These are phyloP conservation scores for Crithidia acanthocephali DNA, from an alignment of 208 protist species.

Conservation along the genomic window DNA sequence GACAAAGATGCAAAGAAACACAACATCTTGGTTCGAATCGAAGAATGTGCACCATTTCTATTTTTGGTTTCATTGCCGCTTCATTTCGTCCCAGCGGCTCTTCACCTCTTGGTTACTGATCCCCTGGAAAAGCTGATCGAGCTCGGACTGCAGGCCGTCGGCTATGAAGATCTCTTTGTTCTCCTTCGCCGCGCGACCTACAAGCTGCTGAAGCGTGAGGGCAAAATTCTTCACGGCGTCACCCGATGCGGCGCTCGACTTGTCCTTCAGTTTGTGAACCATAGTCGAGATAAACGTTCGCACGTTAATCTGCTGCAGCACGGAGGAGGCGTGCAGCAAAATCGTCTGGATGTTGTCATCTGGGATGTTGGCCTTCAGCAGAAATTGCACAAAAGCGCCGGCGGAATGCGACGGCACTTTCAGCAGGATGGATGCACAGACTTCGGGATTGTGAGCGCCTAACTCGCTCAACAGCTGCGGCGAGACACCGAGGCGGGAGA, in stretches of 20 bases:
- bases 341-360: conserved; percentile 54
- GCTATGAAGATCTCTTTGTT: conserved; percentile 77
- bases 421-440: conserved; percentile 54
- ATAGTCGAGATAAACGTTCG: conserved; percentile 46
- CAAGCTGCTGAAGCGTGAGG: conserved; percentile 58
- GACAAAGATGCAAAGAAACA: conserved; percentile 2
- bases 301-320: conserved; percentile 65
- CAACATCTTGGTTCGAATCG: too few relatives aligned
- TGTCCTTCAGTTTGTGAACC: conserved; percentile 56
- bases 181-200: conserved; percentile 63
- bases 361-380: conserved; percentile 49
- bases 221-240: conserved; percentile 57
- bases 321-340: conserved; percentile 48
- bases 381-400: conserved; percentile 47
- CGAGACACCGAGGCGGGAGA: conserved; percentile 49
- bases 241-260: conserved; percentile 30
- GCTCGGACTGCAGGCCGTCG: conserved; percentile 43
- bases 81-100: conserved; percentile 70
- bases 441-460: conserved; percentile 59
- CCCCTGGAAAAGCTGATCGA: conserved; percentile 54
- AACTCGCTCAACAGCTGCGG: conserved; percentile 42
- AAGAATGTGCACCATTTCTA: too few relatives aligned
- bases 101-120: conserved; percentile 51
- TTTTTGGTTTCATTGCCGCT: too few relatives aligned
- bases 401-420: conserved; percentile 40